Percentiles rank a stretch among this genome's conserved stretches.
These are phyloP conservation scores for Ophiostoma tasmaniense DNA, from an alignment of 2,329 filamentous ascomycete species.

Conservation along the genomic window DNA sequence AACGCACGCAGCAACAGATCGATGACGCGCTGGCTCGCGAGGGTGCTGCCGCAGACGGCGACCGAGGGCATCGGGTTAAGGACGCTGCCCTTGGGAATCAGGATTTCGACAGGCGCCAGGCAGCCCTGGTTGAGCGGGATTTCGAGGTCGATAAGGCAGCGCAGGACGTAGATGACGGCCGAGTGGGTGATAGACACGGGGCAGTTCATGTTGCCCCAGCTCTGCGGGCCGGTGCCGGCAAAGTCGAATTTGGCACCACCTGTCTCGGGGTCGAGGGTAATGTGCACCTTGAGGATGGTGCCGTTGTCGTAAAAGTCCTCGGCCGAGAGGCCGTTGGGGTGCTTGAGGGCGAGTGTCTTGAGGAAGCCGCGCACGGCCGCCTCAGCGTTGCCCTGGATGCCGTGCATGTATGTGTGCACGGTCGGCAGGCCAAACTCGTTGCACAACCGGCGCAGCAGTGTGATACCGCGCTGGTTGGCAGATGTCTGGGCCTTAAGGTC, in stretches of 20 bases:
- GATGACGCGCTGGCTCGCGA: slow-evolving; percentile 28
- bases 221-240: slow-evolving; percentile 26
- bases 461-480: slow-evolving; percentile 67
- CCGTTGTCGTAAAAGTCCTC: slow-evolving; percentile 35
- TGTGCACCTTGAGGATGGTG: slow-evolving; percentile 28
- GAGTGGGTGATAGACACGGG: slow-evolving; percentile 20
- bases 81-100: slow-evolving; percentile 27
- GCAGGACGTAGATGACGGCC: slow-evolving; percentile 33
- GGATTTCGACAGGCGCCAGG: slow-evolving; percentile 29
- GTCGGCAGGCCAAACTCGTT: slow-evolving; percentile 64
- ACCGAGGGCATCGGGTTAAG: slow-evolving; percentile 26
- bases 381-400: slow-evolving; percentile 69
- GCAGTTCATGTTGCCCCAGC: slow-evolving; percentile 19
- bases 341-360: slow-evolving; percentile 54
- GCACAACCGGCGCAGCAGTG: slow-evolving; percentile 62
- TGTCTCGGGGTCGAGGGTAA: slow-evolving; percentile 26
- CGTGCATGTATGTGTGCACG: slow-evolving; percentile 66
- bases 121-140: slow-evolving; percentile 35
- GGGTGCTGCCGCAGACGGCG: slow-evolving; percentile 35
- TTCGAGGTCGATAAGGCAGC: slow-evolving; percentile 29
- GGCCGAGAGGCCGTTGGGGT: slow-evolving; percentile 24
- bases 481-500: slow-evolving; percentile 69
- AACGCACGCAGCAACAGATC: slow-evolving; percentile 29
- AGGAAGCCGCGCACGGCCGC: slow-evolving; percentile 61
- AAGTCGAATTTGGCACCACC: slow-evolving; percentile 32